Evolutionary conservation across 495 filamentous ascomycete genomes (phyloP), one percentile per base, ranked within the genome.

Genomic region (Bryoglossum gracile): DNA sequence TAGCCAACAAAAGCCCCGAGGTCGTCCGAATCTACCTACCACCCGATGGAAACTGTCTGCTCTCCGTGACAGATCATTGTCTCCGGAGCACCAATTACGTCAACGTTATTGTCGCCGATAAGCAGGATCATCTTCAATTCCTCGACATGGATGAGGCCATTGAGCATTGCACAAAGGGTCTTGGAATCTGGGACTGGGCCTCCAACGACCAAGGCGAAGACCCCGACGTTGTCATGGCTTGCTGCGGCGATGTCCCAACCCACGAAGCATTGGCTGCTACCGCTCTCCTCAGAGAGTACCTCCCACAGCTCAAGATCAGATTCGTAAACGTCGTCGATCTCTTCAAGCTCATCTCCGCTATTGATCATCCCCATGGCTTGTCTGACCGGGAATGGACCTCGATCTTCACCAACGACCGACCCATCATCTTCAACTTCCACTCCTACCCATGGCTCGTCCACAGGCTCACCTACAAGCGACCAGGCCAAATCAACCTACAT

Each of bases 381-480:
- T 68, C 68, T 1, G 77, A 85, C 49, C 54, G 50, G 22, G 75
- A 83, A 56, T 86, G 77, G 77, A 58, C 61, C n/a, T 66, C 80
- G 4, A 53, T 84, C 42, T 86, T 86, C 68, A 87, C 83, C 1
- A 64, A 66, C 17, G 66, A 84, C 69, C 78, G 71, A 49, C 82
- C 83, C 26, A 71, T 84, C 62, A 75, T 86, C 55, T 86, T 87
- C 75, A 86, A 86, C 69, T 86, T 86, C 76, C 83, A 87, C 67
- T 80, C 74, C 14, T 86, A 87, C 64, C 83, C 83, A 1, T 87
- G 80, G 81, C 71, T 86, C 54, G 75, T 87, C 32, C 81, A 86
- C 65, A 72, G 83, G 21, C 62, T 88, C 47, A 80, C 80, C 1
- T 86, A 86, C 66, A 82, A 82, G 67, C 78, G 81, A 0, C 75